Evolutionary conservation across 805 yeast genomes (phyloP).

Genomic region (Metschnikowia bowlesiae): DNA sequence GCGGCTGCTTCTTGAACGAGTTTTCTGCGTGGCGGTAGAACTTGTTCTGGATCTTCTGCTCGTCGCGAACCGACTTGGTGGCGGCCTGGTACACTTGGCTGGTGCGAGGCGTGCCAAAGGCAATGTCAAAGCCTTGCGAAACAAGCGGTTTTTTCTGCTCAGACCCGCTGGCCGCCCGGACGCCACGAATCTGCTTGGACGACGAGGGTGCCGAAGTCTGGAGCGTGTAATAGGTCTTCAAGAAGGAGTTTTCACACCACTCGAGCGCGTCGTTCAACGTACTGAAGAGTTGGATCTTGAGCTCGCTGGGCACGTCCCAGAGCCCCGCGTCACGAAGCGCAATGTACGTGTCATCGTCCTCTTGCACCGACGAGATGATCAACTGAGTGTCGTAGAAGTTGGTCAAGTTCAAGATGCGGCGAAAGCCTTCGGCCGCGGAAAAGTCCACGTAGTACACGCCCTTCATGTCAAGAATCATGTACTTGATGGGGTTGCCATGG

Average conservation of each 20-base stretch:
- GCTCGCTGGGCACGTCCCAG: constrained; percentile 44
- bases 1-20: constrained; percentile 47
- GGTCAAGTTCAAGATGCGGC: constrained; percentile 75
- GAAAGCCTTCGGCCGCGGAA: constrained; percentile 94
- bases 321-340: constrained; percentile 82
- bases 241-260: constrained; percentile 93
- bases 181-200: constrained; percentile 9
- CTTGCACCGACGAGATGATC: constrained; percentile 72
- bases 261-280: constrained; percentile 85
- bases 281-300: constrained; percentile 58
- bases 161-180: constrained; percentile 2
- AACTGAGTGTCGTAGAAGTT: constrained; percentile 65
- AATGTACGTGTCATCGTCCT: constrained; percentile 59
- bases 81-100: constrained; percentile 52
- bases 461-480: constrained; percentile 78
- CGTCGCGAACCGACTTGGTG: constrained; percentile 39
- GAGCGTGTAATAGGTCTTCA: constrained; percentile 52
- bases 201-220: constrained; percentile 20
- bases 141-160: constrained; percentile 10
- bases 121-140: constrained; percentile 21
- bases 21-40: constrained; percentile 42
- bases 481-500: constrained; percentile 61
- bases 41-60: constrained; percentile 41
- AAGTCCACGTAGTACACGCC: constrained; percentile 81
- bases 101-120: constrained; percentile 50